Percentiles rank a stretch among this genome's conserved stretches.
These are phyloP conservation scores for Desmodesmus armatus DNA, from an alignment of 139 green algal genomes.

Conservation along the genomic window DNA sequence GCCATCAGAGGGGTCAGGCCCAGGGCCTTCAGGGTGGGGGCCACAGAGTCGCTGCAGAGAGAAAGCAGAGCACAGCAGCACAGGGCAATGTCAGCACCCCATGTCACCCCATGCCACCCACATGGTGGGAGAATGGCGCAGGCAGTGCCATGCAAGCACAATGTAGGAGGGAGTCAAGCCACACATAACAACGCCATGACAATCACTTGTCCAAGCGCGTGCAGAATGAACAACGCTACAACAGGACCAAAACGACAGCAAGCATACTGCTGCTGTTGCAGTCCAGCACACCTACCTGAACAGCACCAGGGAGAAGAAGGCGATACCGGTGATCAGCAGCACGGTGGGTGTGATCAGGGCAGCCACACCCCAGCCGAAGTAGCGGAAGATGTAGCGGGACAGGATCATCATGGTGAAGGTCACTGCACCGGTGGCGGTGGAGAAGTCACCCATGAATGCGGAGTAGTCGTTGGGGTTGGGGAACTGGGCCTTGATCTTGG, in stretches of 20 bases:
- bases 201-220: no score
- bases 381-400: conserved; percentile 94
- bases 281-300: no score
- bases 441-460: conserved; percentile 94
- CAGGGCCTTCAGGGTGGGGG: conserved; percentile 81
- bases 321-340: conserved; percentile 93
- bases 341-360: conserved; percentile 97
- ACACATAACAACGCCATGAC: no score
- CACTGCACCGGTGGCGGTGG: conserved; percentile 83
- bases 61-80: no score
- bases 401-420: conserved; percentile 99
- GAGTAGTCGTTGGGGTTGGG: conserved; percentile 98
- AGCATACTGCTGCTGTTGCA: no score
- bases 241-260: no score
- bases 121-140: no score
- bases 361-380: conserved; percentile 96
- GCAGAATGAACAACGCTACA: no score
- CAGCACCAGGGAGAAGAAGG: conserved; percentile 98
- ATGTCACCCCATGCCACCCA: no score
- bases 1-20: conserved; percentile 96
- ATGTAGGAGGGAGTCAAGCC: no score
- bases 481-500: conserved; percentile 99
- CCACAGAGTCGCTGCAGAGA: conserved; percentile 73
- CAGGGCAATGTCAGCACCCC: no score
- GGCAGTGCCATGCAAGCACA: no score